These are phyloP conservation scores for Trametes punicea DNA, from an alignment of 768 basidiomycete genomes.

Conservation along the genomic window DNA sequence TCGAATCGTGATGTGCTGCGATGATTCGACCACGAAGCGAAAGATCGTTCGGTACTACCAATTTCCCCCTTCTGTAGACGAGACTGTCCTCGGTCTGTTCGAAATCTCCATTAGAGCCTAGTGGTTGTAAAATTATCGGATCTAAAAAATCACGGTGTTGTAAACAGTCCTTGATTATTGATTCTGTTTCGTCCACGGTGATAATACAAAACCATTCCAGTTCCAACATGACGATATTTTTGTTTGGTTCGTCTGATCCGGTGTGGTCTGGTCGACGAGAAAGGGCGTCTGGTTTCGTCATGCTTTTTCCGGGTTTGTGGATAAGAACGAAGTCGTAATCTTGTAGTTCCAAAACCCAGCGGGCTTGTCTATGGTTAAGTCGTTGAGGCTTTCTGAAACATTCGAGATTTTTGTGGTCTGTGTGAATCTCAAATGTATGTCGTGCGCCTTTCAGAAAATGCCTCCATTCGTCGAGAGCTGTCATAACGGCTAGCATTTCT, in stretches of 20 bases:
- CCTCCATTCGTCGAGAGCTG: constrained; percentile 25
- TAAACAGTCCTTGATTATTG: not conserved
- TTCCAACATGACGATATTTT: not conserved
- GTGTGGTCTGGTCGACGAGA: not conserved
- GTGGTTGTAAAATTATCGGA: constrained; percentile 32
- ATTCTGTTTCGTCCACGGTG: not conserved
- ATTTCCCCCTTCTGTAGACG: constrained; percentile 15
- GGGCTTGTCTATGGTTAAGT: constrained; percentile 31
- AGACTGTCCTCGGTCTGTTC: constrained; percentile 28
- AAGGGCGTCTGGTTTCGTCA: constrained; percentile 7
- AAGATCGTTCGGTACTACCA: not conserved
- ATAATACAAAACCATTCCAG: not conserved
- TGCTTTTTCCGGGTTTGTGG: constrained; percentile 6
- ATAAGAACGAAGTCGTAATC: constrained; percentile 19
- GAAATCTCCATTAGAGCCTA: constrained; percentile 21
- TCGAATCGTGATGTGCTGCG: constrained; percentile 26
- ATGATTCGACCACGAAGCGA: not conserved
- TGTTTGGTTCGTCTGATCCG: not conserved
- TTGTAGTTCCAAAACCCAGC: constrained; percentile 25
- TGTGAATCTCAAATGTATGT: constrained; percentile 21
- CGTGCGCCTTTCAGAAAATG: constrained; percentile 25
- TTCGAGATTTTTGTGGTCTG: constrained; percentile 33
- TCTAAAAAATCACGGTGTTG: constrained; percentile 24
- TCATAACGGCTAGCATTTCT: constrained; percentile 37
- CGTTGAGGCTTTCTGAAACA: constrained; percentile 26